phyloP scores from a whole-genome alignment of 495 filamentous ascomycete genomes.

The Neurospora intermedia region DNA sequence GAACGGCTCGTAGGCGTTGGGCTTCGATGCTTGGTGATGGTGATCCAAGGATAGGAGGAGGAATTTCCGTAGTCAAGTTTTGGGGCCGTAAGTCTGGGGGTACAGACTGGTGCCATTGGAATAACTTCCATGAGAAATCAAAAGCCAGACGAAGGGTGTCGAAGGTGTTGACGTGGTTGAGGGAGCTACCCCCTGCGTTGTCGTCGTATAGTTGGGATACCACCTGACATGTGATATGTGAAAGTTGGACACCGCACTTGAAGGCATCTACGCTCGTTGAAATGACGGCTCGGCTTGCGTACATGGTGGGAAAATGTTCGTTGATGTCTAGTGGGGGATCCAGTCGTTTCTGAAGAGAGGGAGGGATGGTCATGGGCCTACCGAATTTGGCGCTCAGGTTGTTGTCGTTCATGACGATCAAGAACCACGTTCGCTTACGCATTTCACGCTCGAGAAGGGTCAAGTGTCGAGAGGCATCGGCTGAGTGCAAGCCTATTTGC shows the following conservation, averaged over 20 bases:
- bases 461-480: not conserved
- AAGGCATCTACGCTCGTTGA: not conserved
- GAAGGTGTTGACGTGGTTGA: not conserved
- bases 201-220: not conserved
- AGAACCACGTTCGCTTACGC: not conserved
- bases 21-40: not conserved
- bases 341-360: not conserved
- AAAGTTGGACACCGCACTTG: not conserved
- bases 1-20: not conserved
- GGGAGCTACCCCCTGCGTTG: not conserved
- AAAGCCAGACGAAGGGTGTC: not conserved
- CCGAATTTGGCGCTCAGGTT: not conserved
- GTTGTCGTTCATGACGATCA: not conserved
- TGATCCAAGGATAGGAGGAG: not conserved
- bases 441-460: not conserved
- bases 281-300: not conserved
- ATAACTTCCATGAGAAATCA: not conserved
- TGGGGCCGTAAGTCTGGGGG: not conserved
- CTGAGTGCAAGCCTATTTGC: not conserved
- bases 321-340: not conserved
- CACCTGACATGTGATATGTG: not conserved
- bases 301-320: not conserved
- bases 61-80: not conserved
- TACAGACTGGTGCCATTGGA: not conserved
- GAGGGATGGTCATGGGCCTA: not conserved